Conservation (phyloP, 176 grass and related monocot genomes). For the Avena sativa region DNA sequence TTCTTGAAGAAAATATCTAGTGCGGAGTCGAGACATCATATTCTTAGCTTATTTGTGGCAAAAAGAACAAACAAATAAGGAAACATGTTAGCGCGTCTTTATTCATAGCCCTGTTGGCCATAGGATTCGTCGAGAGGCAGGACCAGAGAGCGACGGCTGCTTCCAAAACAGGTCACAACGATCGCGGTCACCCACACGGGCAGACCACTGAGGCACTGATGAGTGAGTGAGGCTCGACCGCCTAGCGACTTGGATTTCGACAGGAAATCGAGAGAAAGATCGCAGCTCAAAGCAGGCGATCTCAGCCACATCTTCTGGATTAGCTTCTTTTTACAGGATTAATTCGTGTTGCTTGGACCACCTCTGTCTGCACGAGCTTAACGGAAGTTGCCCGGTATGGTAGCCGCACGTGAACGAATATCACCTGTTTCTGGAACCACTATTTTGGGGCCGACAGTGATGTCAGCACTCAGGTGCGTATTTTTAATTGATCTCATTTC, state of each 20-base stretch:
- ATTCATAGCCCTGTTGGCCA: not conserved
- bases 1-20: not conserved
- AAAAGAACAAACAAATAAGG: not conserved
- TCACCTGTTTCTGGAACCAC: not conserved
- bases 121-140: not conserved
- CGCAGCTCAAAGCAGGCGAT: not conserved
- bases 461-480: not conserved
- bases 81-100: not conserved
- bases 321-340: not conserved
- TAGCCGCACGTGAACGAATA: not conserved
- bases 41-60: not conserved
- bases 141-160: not conserved
- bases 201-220: not conserved
- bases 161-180: no score
- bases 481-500: no score
- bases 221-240: not conserved
- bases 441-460: no score
- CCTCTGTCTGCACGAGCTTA: not conserved
- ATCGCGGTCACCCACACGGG: no score
- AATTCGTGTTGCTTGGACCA: not conserved
- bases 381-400: not conserved
- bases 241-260: not conserved
- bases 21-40: not conserved
- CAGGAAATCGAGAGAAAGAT: not conserved
- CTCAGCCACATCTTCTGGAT: conserved; percentile 27